Conservation (phyloP, 2,329 filamentous ascomycete species). For the Exophiala aquamarina region DNA sequence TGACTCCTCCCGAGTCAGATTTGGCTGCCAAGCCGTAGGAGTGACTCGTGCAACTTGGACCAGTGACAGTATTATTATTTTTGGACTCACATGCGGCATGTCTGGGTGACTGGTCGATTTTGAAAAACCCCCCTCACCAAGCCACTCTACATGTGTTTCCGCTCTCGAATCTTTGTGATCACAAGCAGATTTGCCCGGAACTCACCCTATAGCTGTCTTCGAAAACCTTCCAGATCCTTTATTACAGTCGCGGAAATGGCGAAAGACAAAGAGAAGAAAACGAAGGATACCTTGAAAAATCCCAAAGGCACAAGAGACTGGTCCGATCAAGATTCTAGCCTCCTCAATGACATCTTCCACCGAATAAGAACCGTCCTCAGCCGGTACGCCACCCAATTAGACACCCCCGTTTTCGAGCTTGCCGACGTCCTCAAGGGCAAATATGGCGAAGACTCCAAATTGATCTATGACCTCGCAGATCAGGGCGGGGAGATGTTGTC, state of each 20-base stretch:
- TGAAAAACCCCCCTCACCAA: not conserved
- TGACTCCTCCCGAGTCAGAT: no score
- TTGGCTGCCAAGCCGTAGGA: no score
- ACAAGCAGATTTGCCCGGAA: no score
- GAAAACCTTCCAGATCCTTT: not conserved
- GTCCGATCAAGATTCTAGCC: slow-evolving; percentile 74
- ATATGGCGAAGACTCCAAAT: slow-evolving; percentile 88
- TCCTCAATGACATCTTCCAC: slow-evolving; percentile 76
- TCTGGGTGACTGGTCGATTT: no score
- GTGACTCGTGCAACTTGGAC: no score
- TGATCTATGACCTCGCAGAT: slow-evolving; percentile 87
- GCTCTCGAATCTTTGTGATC: not conserved
- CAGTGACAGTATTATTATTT: no score
- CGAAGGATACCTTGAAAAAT: slow-evolving; percentile 63
- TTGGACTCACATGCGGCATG: no score
- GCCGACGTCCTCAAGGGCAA: slow-evolving; percentile 85
- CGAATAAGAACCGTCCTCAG: slow-evolving; percentile 79
- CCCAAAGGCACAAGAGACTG: slow-evolving; percentile 91
- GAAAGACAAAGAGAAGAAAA: slow-evolving; percentile 26
- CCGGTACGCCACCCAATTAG: slow-evolving; percentile 76
- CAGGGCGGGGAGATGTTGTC: slow-evolving; percentile 84
- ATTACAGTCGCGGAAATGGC: slow-evolving; percentile 8
- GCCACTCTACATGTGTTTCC: not conserved
- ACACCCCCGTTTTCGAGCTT: slow-evolving; percentile 82
- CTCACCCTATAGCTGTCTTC: not conserved